These are phyloP conservation scores for Geotrichum citri-aurantii DNA, from an alignment of 1,139 yeast species.

Conservation along the genomic window DNA sequence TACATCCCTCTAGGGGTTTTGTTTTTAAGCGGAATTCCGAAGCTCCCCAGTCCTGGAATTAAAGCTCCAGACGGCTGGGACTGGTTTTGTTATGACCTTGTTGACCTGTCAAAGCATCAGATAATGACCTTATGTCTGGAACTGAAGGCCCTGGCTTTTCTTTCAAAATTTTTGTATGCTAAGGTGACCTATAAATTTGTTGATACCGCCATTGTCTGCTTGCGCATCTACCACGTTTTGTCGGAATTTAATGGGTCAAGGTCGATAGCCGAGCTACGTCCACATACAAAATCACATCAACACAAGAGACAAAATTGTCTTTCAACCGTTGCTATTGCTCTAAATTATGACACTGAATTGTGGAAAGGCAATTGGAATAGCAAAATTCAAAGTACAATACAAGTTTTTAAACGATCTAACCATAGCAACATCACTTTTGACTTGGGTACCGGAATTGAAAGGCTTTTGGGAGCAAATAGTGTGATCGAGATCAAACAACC, in stretches of 20 bases:
- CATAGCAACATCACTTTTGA: neutral
- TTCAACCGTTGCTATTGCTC: conserved; percentile 33
- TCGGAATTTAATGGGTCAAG: conserved; percentile 40
- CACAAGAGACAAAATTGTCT: conserved; percentile 37
- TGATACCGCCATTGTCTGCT: conserved; percentile 15
- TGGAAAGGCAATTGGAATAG: neutral
- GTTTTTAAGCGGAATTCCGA: conserved; percentile 41
- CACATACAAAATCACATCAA: conserved; percentile 25
- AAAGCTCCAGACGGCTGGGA: conserved; percentile 46
- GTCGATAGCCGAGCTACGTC: conserved; percentile 26
- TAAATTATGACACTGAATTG: neutral
- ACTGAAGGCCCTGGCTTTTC: conserved; percentile 33
- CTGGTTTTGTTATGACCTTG: conserved; percentile 42
- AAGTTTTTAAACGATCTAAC: neutral
- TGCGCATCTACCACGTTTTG: conserved; percentile 50
- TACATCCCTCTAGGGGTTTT: conserved; percentile 46
- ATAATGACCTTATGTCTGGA: conserved; percentile 32
- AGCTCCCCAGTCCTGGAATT: conserved; percentile 30
- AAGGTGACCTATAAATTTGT: conserved; percentile 43
- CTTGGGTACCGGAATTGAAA: neutral
- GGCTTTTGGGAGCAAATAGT: conserved; percentile 2
- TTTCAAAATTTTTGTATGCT: conserved; percentile 39
- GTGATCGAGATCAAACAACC: conserved; percentile 34
- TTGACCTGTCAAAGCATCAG: conserved; percentile 11
- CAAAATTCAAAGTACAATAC: neutral